Percentiles rank a stretch among this genome's conserved stretches.
Conservation (phyloP, 495 filamentous ascomycete species). For the Podospora pseudopauciseta region DNA sequence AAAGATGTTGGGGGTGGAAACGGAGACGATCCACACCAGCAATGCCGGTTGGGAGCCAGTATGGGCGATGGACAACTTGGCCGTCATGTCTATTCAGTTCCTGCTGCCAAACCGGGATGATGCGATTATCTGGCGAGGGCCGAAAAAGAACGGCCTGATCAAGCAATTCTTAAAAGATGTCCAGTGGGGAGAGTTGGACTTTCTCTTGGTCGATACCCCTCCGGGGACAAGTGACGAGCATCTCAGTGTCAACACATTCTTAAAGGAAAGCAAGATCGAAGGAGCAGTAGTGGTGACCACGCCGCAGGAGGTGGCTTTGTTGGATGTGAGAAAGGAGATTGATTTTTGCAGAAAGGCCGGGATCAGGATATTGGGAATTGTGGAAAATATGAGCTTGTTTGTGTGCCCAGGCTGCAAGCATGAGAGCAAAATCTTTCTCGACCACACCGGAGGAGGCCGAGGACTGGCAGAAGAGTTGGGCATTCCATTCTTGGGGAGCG, state of each 20-base stretch:
- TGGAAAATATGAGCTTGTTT: slow-evolving; percentile 97
- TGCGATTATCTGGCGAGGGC: slow-evolving; percentile 93
- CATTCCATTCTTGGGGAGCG: slow-evolving; percentile 81
- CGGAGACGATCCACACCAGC: slow-evolving; percentile 85
- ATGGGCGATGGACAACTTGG: slow-evolving; percentile 87
- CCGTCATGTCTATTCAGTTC: slow-evolving; percentile 95
- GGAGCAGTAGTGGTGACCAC: slow-evolving; percentile 92
- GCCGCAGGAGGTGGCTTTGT: slow-evolving; percentile 86
- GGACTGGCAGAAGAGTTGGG: slow-evolving; percentile 76
- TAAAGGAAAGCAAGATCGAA: slow-evolving; percentile 86
- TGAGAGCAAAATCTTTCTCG: slow-evolving; percentile 79
- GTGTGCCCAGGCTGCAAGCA: slow-evolving; percentile 87
- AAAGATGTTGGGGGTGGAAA: slow-evolving; percentile 96
- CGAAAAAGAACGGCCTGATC: slow-evolving; percentile 97
- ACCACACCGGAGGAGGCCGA: slow-evolving; percentile 83
- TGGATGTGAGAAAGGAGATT: slow-evolving; percentile 94
- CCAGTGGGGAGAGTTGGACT: slow-evolving; percentile 93
- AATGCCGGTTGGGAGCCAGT: slow-evolving; percentile 83
- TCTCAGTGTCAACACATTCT: slow-evolving; percentile 78
- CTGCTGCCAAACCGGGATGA: slow-evolving; percentile 92
- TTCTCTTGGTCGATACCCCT: slow-evolving; percentile 88
- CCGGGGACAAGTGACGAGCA: slow-evolving; percentile 95
- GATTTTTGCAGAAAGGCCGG: slow-evolving; percentile 96
- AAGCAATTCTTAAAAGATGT: slow-evolving; percentile 98
- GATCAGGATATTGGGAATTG: slow-evolving; percentile 79